Evolutionary conservation across 169 alveolate species (phyloP).

Genomic region (Plasmodium gaboni): DNA sequence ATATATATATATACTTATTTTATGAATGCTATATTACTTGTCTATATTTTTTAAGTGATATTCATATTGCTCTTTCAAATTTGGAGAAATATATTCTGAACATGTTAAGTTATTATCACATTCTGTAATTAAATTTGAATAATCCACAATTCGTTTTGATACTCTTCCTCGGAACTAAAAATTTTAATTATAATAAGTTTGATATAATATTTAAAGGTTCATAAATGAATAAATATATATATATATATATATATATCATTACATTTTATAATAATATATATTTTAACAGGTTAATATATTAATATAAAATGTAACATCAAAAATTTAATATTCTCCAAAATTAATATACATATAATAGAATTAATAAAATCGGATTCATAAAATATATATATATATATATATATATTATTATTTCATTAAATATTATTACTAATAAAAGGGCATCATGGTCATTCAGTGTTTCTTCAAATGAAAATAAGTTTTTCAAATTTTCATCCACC

Average conservation of each 20-base stretch:
- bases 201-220: too few species aligned
- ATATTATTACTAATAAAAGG: slow-evolving; percentile 45
- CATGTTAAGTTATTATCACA: slow-evolving; percentile 24
- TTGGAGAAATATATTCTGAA: slow-evolving; percentile 12
- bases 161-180: slow-evolving; percentile 61
- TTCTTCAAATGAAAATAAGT: slow-evolving; percentile 33
- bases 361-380: too few species aligned
- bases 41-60: slow-evolving; percentile 38
- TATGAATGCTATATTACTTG: slow-evolving; percentile 10
- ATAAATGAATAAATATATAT: too few species aligned
- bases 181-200: background rate
- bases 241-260: too few species aligned
- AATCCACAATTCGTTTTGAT: slow-evolving; percentile 57
- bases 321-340: too few species aligned
- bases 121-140: slow-evolving; percentile 23
- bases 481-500: slow-evolving; percentile 52
- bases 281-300: too few species aligned
- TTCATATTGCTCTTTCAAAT: slow-evolving; percentile 18
- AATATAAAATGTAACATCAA: too few species aligned
- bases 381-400: too few species aligned
- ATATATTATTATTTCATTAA: background rate
- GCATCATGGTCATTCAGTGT: slow-evolving; percentile 52
- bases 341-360: too few species aligned
- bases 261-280: too few species aligned
- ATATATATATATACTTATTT: background rate